Evolutionary conservation across 305 asterid genomes (phyloP).

Genomic region (Fraxinus greggii): DNA sequence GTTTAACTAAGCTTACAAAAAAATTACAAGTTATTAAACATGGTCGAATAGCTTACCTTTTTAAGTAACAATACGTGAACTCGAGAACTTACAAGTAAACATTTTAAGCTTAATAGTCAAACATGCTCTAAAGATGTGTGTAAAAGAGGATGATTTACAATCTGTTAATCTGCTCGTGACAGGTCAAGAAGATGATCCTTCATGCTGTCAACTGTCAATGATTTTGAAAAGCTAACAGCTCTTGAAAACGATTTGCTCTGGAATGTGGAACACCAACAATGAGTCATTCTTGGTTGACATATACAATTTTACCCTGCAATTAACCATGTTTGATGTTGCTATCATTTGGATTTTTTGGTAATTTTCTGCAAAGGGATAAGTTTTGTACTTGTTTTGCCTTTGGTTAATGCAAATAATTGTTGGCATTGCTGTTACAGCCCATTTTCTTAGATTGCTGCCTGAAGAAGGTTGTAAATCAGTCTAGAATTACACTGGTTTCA

Average conservation of each 20-base stretch:
- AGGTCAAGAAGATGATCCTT: conserved; percentile 88
- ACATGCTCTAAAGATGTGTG: background rate
- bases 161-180: conserved; percentile 15
- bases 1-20: background rate
- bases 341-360: background rate
- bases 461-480: conserved; percentile 1
- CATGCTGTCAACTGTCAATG: conserved; percentile 59
- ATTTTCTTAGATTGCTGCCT: background rate
- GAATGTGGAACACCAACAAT: conserved; percentile 10
- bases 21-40: background rate
- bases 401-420: background rate
- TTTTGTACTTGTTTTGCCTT: background rate
- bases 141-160: background rate
- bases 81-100: background rate
- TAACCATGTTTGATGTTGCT: background rate
- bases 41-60: background rate
- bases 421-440: background rate
- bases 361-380: background rate
- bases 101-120: background rate
- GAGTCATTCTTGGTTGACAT: background rate
- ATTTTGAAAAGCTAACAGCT: conserved; percentile 51
- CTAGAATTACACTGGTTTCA: background rate
- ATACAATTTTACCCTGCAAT: conserved; percentile 16
- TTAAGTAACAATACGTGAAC: background rate
- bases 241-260: background rate